Conservation (phyloP, 1,284 basidiomycete genomes). For the Moniliella sp. region DNA sequence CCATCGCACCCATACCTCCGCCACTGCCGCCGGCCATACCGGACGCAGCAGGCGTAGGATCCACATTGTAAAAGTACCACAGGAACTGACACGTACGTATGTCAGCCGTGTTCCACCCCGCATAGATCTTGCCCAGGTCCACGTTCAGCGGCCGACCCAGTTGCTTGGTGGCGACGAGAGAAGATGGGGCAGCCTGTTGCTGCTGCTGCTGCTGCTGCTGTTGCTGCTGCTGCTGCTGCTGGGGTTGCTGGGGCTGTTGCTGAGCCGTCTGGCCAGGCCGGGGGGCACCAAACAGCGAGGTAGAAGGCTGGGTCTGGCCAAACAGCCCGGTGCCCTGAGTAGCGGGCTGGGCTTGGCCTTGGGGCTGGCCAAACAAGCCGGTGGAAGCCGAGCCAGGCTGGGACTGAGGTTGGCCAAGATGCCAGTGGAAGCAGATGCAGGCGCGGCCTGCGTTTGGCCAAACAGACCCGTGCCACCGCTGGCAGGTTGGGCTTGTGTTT, state of each 20-base stretch:
- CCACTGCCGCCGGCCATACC: no score
- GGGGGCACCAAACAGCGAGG: no score
- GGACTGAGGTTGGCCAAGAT: no score
- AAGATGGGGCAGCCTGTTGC: not conserved
- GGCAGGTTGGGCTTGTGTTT: no score
- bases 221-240: conserved; percentile 1
- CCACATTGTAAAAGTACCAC: conserved; percentile 1
- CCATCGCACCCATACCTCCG: not conserved
- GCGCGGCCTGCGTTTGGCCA: conserved; percentile 1
- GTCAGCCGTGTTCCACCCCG: conserved; percentile 26
- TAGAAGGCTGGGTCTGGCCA: conserved; percentile 1
- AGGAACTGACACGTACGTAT: conserved; percentile 20
- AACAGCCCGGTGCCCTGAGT: not conserved
- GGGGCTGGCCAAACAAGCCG: no score
- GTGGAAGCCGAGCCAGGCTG: no score
- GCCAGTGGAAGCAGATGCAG: no score
- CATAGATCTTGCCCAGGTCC: conserved; percentile 19
- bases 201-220: conserved; percentile 2
- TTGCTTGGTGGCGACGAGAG: conserved; percentile 7
- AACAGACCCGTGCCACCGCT: not conserved
- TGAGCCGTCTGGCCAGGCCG: not conserved
- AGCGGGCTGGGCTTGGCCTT: no score
- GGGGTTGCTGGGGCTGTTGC: not conserved
- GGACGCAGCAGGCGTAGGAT: not conserved
- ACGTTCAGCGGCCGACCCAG: conserved; percentile 13